phyloP scores from a whole-genome alignment of 768 basidiomycete species.

The Termitomyces sp. region DNA sequence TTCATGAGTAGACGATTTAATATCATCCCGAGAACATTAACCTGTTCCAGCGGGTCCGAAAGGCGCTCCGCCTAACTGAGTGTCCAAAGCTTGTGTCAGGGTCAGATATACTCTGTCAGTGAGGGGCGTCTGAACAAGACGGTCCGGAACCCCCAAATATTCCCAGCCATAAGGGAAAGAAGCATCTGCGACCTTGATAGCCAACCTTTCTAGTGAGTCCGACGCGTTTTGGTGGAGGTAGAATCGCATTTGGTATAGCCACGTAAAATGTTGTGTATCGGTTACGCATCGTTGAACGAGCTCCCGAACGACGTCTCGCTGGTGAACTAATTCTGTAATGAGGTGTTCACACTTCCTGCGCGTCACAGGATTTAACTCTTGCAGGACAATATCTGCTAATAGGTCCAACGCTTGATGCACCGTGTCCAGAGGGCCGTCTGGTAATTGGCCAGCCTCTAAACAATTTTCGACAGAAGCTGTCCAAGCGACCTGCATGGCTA shows the following conservation, averaged over 20 bases:
- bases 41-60: conserved; percentile 99
- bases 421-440: conserved; percentile 66
- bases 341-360: conserved; percentile 98
- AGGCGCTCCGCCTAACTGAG: conserved; percentile 93
- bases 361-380: conserved; percentile 84
- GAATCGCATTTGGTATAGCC: conserved; percentile 99
- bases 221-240: conserved; percentile 73
- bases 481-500: conserved; percentile 96
- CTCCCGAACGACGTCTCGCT: conserved; percentile 87
- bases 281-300: conserved; percentile 62
- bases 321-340: conserved; percentile 97
- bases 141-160: conserved; percentile 94
- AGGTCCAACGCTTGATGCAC: conserved; percentile 83
- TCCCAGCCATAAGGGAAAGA: conserved; percentile 98
- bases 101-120: conserved; percentile 97
- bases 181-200: conserved; percentile 85
- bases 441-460: conserved; percentile 47
- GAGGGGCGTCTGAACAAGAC: conserved; percentile 95
- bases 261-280: conserved; percentile 74
- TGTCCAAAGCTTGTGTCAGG: conserved; percentile 90
- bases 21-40: conserved; percentile 17
- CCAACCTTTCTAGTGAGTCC: conserved; percentile 75
- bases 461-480: conserved; percentile 76
- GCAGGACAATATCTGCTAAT: conserved; percentile 94
- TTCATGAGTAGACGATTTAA: conserved; percentile 2